phyloP scores from a whole-genome alignment of 257 asterid genomes.

The Nicotiana knightiana region DNA sequence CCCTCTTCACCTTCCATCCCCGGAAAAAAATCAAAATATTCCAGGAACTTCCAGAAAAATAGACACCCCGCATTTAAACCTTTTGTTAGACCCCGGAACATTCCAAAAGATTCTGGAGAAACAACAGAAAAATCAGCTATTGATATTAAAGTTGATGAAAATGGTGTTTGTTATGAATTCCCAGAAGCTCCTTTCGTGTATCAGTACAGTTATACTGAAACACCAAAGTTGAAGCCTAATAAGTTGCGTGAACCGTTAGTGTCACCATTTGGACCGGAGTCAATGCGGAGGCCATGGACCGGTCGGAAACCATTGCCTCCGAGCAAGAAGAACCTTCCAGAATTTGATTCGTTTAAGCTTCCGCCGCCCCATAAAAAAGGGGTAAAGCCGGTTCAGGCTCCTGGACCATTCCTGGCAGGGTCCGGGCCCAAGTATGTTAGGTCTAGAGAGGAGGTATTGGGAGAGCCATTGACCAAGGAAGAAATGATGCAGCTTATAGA shows the following conservation, averaged over 20 bases:
- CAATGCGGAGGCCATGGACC: slow-evolving; percentile 84
- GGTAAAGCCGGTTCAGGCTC: slow-evolving; percentile 92
- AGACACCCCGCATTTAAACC: slow-evolving; percentile 65
- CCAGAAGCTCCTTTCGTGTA: slow-evolving; percentile 80
- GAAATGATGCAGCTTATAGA: slow-evolving; percentile 54
- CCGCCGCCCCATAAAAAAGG: slow-evolving; percentile 88
- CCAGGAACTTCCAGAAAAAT: slow-evolving; percentile 29
- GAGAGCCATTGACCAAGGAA: slow-evolving; percentile 71
- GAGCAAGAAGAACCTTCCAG: slow-evolving; percentile 74
- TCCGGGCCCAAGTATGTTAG: slow-evolving; percentile 70
- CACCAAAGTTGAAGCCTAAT: slow-evolving; percentile 76
- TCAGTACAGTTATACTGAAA: slow-evolving; percentile 96
- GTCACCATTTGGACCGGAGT: slow-evolving; percentile 75
- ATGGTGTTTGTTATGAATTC: slow-evolving; percentile 65
- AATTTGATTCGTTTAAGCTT: slow-evolving; percentile 78
- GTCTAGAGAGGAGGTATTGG: slow-evolving; percentile 69
- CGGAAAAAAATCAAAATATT: slow-evolving; percentile 73
- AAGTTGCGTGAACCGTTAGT: slow-evolving; percentile 79
- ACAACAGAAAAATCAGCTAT: slow-evolving; percentile 9
- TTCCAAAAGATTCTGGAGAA: slow-evolving; percentile 19
- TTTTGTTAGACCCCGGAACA: slow-evolving; percentile 23
- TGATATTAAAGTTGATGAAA: slow-evolving; percentile 53
- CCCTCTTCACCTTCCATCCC: slow-evolving; percentile 88
- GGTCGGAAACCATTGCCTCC: slow-evolving; percentile 77
- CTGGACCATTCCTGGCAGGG: slow-evolving; percentile 81